phyloP scores from a whole-genome alignment of 2,329 filamentous ascomycete species.

The Paramyrothecium sp. region DNA sequence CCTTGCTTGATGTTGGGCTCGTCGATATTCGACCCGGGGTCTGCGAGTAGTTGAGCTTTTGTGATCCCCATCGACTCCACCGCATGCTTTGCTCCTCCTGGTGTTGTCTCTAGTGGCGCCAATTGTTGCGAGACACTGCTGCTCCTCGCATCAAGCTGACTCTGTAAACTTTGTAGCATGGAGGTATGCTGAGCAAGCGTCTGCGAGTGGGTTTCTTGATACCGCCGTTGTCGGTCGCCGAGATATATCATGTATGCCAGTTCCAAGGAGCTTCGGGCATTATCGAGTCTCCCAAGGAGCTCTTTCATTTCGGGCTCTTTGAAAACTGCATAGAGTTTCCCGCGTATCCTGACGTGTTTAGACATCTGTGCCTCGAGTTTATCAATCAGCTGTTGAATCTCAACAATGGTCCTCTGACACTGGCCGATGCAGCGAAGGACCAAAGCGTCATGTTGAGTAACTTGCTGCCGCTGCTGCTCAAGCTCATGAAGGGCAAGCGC shows the following conservation, averaged over 20 bases:
- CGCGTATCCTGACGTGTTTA: neutral
- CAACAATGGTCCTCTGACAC: neutral
- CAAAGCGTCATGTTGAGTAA: neutral
- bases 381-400: neutral
- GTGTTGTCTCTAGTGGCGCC: neutral
- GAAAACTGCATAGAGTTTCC: neutral
- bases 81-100: neutral
- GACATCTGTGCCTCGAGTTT: neutral
- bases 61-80: too few relatives aligned
- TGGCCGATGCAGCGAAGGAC: neutral
- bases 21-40: neutral
- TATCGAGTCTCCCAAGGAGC: neutral
- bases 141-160: neutral
- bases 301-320: neutral
- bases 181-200: neutral
- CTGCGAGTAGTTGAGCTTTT: neutral
- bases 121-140: neutral
- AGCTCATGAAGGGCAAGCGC: neutral
- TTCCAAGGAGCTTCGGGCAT: neutral
- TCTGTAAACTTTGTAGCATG: neutral
- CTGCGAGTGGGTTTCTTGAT: neutral
- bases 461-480: neutral
- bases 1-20: neutral
- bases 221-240: neutral
- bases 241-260: neutral